Percentiles rank a stretch among this genome's conserved stretches.
Conservation (phyloP, 371 early-diverging fungal species). For the Racocetra persica region DNA sequence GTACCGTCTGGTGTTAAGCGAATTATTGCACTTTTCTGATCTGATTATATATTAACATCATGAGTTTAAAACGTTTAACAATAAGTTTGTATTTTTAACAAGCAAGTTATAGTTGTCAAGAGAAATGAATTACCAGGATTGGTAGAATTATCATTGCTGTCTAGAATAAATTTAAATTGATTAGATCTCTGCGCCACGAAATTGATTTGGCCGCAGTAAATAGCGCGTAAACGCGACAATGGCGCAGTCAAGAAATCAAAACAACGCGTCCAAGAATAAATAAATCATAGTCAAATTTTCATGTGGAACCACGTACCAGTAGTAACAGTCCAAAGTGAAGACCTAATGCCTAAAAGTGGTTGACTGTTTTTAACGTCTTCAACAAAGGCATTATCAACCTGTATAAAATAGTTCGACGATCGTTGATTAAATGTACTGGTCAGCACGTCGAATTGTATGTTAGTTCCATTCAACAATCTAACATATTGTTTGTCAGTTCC, state of each 20-base stretch:
- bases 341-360: not conserved
- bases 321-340: not conserved
- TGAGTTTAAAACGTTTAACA: not conserved
- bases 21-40: not conserved
- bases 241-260: too few species aligned
- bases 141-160: too few species aligned
- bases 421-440: conserved; percentile 26
- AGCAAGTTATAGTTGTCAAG: too few species aligned
- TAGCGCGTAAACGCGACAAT: too few species aligned
- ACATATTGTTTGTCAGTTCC: not conserved
- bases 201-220: too few species aligned
- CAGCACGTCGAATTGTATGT: not conserved
- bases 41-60: not conserved
- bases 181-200: too few species aligned
- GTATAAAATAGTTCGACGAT: not conserved
- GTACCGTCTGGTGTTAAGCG: conserved; percentile 32
- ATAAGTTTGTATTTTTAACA: too few species aligned
- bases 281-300: too few species aligned
- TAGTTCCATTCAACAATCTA: not conserved
- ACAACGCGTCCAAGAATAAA: too few species aligned
- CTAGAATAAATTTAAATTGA: too few species aligned
- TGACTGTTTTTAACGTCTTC: not conserved
- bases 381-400: conserved; percentile 29
- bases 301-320: not conserved
- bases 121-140: too few species aligned